Base-by-base conservation (phyloP, 1,284 basidiomycete species). In the Melampsora occidentalis region DNA sequence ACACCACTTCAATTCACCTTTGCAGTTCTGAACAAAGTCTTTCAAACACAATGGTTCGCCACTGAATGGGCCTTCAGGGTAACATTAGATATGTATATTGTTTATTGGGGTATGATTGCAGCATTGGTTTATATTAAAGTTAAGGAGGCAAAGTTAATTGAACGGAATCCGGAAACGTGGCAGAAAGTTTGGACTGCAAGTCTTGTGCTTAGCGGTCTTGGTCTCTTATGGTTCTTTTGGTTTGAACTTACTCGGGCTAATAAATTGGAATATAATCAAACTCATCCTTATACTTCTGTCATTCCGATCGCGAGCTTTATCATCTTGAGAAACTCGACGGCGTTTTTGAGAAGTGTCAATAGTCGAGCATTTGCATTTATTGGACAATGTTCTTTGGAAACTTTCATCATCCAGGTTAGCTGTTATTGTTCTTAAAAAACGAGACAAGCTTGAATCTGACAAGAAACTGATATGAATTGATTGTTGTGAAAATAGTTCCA, bases 11-110 rank as follows among this genome's bases (percentile, higher is more conserved):
- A 89, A 71, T 81, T 82, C 22, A 79, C 90, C 14, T 95, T 95
- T 83, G 80, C 84, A 28, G 80, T 90, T 78, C 85, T 94, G 76
- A 86, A 87, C 78, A 84, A 84, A 25, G 81, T 91, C 46, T 93
- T 88, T 84, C 86, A 85, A 69, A 93, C 94, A 77, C 86, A 86
- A 63, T 95, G 93, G 93, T 91, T 90, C 3, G 89, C 92, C 5
- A 86, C 84, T 33, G 92, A 95, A 84, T 94, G 92, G 92, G 85
- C 86, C 1, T 95, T 95, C 86, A 89, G 93, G 59, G 89, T 93
- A 79, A 90, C 87, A 25, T 88, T 95, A 78, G 93, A 95, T 84
- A 86, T 93, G 64, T 94, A 89, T 86, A 91, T 94, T 80, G 91
- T 93, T 42, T 94, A 92, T 84, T 86, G 87, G 53, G 93, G 93